Base-by-base conservation (phyloP, 805 yeast genomes). In the Torulaspora indica region DNA sequence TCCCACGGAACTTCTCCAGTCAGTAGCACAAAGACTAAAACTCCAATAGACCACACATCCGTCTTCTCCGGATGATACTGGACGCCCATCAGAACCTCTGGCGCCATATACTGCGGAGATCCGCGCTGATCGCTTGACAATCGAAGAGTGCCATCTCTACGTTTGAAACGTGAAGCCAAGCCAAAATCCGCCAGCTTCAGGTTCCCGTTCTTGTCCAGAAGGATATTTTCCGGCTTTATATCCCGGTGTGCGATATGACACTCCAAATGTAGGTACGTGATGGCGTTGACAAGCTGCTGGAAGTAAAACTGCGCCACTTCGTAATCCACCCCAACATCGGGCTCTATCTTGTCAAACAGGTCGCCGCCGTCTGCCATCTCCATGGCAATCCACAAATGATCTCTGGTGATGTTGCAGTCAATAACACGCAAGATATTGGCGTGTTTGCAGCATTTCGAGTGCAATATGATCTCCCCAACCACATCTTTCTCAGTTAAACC, bases 141-240 rank as follows among this genome's bases (percentile, higher is more conserved):
- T 45, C 79, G 61, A 38, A 67, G 69, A 4, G 70, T 60, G 1
- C 83, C 84, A 42, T 67, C 68, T 30, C 67, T 71, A 33, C 74
- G 73, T 49, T 67, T 72, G 55, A 73, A 82, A 7, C 79, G 77
- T 24, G 80, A 74, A 0, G 90, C 88, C 12, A 85, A 64, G 0
- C 93, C 93, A 64, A 85, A 84, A 63, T 84, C 93, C 0, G 87
- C 81, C n/a, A 84, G 63, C 53, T 83, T 82, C 56, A 85, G 60
- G 57, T 83, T 82, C 2, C 90, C 89, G 24, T 69, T 61, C 18
- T 67, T 67, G 57, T 82, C 87, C 12, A 85, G 62, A 22, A 85
- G 66, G 8, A 85, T 72, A 63, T 85, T 85, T 56, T 83, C 90
- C 2, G 90, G 89, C 61, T 84, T 84, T 40, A 84, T 70, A 59